Evolutionary conservation across 208 protist species (phyloP).

Genomic region (Crithidia thermophila): DNA sequence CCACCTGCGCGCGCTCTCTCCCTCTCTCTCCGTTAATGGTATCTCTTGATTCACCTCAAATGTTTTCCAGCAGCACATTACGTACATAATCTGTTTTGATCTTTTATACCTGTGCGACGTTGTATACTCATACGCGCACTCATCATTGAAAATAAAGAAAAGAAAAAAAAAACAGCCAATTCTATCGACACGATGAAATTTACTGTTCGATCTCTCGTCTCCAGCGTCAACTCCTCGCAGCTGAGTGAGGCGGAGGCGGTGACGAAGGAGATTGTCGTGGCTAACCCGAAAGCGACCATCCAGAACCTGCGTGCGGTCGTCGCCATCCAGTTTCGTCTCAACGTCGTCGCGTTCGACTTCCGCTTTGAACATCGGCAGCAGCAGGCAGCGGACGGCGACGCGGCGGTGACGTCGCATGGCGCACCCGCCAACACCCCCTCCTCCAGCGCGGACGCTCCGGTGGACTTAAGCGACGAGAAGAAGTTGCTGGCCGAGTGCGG

Average conservation of each 20-base stretch:
- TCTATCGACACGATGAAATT: constrained; percentile 60
- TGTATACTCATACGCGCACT: too few relatives aligned
- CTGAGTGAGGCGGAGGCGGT: constrained; percentile 35
- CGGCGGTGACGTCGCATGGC: neutral
- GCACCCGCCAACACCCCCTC: neutral
- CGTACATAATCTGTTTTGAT: too few relatives aligned
- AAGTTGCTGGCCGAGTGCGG: constrained; percentile 62
- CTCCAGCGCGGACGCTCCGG: constrained; percentile 2
- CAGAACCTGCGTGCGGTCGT: constrained; percentile 73
- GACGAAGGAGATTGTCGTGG: constrained; percentile 77
- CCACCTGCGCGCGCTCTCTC: too few relatives aligned
- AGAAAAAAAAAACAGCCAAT: neutral
- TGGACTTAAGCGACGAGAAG: constrained; percentile 73
- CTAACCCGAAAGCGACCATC: constrained; percentile 75
- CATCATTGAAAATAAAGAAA: neutral
- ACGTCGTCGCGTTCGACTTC: constrained; percentile 62
- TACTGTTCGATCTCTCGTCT: constrained; percentile 52
- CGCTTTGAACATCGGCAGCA: constrained; percentile 15
- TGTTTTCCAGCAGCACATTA: too few relatives aligned
- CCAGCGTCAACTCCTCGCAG: constrained; percentile 40
- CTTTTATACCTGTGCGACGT: too few relatives aligned
- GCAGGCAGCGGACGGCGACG: neutral
- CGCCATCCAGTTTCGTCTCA: constrained; percentile 74
- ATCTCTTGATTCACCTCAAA: too few relatives aligned
- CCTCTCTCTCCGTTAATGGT: too few relatives aligned